Percentiles rank a stretch among this genome's conserved stretches.
Conservation (phyloP, 495 filamentous ascomycete genomes). For the Penicillium canariense region DNA sequence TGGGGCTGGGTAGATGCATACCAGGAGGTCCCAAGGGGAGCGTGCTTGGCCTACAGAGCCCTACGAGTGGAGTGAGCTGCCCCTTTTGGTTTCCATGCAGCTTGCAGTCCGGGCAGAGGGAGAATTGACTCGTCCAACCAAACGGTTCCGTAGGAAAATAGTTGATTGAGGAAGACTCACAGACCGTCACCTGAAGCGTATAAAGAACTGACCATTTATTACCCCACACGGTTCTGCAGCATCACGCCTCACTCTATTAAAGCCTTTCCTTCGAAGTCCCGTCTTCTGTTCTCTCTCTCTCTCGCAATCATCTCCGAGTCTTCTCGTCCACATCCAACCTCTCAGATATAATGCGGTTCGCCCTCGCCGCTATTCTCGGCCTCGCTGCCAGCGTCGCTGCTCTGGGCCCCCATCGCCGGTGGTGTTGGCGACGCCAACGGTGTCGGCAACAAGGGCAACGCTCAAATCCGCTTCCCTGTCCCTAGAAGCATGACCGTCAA, state of each 20-base stretch:
- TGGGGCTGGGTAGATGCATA: constrained; percentile 33
- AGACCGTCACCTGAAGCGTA: constrained; percentile 32
- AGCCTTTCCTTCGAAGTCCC: constrained; percentile 29
- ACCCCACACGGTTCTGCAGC: constrained; percentile 18
- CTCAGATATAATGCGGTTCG: constrained; percentile 39
- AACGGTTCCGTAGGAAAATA: background rate
- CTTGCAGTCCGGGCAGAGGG: constrained; percentile 32
- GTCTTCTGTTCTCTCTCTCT: constrained; percentile 27
- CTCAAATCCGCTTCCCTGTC: constrained; percentile 32
- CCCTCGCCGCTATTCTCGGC: constrained; percentile 24
- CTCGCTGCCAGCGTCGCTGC: constrained; percentile 23
- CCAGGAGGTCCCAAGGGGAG: constrained; percentile 16
- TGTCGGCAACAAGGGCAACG: constrained; percentile 21
- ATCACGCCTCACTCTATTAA: constrained; percentile 38
- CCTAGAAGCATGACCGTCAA: constrained; percentile 44
- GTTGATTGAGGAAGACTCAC: constrained; percentile 16
- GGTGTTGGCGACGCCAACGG: constrained; percentile 24
- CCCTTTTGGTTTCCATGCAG: constrained; percentile 28
- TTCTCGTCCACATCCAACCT: constrained; percentile 37
- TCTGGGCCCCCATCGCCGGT: constrained; percentile 11
- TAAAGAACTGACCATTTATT: constrained; percentile 33
- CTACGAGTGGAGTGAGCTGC: constrained; percentile 21
- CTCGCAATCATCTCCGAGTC: too few relatives aligned
- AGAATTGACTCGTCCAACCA: too few relatives aligned
- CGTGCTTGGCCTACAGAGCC: constrained; percentile 9